A percentile compares a stretch with the other conserved stretches of the same genome.
Evolutionary conservation across 192 early-diverging fungal genomes (phyloP).

Genomic region (Jimgerdemannia flammicorona): DNA sequence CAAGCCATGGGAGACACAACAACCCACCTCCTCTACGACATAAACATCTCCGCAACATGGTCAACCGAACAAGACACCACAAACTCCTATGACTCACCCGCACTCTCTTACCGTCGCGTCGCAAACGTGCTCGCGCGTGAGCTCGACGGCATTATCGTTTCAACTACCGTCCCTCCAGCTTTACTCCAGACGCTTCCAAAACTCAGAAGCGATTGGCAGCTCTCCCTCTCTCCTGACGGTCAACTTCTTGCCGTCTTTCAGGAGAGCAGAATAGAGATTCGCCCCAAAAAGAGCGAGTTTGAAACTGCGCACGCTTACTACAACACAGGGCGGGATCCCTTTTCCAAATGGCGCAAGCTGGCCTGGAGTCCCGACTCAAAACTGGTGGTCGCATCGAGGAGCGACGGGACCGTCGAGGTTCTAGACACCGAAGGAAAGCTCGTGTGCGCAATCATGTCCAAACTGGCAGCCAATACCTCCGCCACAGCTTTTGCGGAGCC

Average conservation of each 20-base stretch:
- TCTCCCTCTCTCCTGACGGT: slow-evolving; percentile 31
- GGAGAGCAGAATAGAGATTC: slow-evolving; percentile 40
- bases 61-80: background rate
- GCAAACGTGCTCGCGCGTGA: slow-evolving; percentile 13
- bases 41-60: background rate
- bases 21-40: background rate
- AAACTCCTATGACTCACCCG: background rate
- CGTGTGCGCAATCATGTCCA: slow-evolving; percentile 28
- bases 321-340: slow-evolving; percentile 20
- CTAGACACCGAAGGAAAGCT: slow-evolving; percentile 29
- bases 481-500: background rate
- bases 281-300: slow-evolving; percentile 30
- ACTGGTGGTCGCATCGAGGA: slow-evolving; percentile 30
- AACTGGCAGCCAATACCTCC: slow-evolving; percentile 10
- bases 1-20: background rate
- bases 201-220: slow-evolving; percentile 28
- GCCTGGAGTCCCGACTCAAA: slow-evolving; percentile 42
- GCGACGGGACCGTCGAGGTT: slow-evolving; percentile 42
- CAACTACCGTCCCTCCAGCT: slow-evolving; percentile 40
- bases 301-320: slow-evolving; percentile 35
- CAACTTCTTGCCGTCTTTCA: slow-evolving; percentile 34
- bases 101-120: background rate
- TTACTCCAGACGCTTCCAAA: slow-evolving; percentile 28
- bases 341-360: slow-evolving; percentile 37
- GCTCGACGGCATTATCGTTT: slow-evolving; percentile 15